These are phyloP conservation scores for Auriscalpium vulgare DNA, from an alignment of 768 basidiomycete species.

Conservation along the genomic window DNA sequence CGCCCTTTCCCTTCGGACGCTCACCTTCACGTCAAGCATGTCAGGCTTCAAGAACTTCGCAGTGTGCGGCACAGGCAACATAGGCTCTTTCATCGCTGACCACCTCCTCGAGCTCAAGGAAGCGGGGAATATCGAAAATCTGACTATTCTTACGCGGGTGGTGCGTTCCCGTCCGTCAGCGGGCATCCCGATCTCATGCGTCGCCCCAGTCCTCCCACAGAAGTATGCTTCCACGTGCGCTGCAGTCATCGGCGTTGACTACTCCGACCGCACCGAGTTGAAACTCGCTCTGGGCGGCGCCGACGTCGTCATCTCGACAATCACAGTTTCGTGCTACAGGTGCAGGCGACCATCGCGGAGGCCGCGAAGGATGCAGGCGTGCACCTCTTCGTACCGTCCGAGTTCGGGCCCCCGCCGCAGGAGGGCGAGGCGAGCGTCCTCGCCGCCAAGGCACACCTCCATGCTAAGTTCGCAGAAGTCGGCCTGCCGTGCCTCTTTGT, in stretches of 20 bases:
- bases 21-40: no score
- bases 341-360: neutral
- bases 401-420: neutral
- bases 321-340: neutral
- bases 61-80: no score
- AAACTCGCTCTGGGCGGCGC: neutral
- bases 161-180: no score
- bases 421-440: neutral
- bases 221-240: no score
- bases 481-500: neutral
- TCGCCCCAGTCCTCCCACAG: no score
- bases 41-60: no score
- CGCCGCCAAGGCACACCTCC: neutral
- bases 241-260: neutral
- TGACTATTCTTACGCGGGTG: no score
- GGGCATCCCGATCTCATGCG: no score
- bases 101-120: no score
- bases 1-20: no score
- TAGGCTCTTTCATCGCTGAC: no score
- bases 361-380: conserved; percentile 3
- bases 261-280: neutral
- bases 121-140: no score
- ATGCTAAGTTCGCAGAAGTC: neutral
- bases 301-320: conserved; percentile 1
- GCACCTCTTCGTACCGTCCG: neutral